Evolutionary conservation across 1,284 basidiomycete genomes (phyloP).

Genomic region (Fomitopsis betulina): DNA sequence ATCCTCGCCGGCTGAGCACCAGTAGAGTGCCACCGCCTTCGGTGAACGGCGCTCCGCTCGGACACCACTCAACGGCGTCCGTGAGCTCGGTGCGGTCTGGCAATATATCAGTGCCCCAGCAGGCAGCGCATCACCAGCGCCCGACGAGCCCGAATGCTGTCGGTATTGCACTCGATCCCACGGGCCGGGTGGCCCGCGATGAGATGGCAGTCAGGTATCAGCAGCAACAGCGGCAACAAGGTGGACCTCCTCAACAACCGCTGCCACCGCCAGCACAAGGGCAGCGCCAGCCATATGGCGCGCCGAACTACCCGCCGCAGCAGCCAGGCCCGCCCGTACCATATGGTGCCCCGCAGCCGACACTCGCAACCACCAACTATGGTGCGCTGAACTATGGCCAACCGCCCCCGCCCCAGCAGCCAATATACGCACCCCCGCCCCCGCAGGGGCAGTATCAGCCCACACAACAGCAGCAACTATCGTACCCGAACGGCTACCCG

Average conservation of each 20-base stretch:
- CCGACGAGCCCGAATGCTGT: conserved; percentile 40
- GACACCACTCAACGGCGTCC: conserved; percentile 10
- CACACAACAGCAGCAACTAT: conserved; percentile 12
- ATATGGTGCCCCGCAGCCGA: conserved; percentile 15
- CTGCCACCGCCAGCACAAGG: conserved; percentile 20
- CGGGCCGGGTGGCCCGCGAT: conserved; percentile 76
- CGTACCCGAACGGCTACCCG: conserved; percentile 24
- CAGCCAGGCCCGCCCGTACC: conserved; percentile 17
- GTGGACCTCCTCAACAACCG: conserved; percentile 20
- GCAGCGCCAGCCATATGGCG: conserved; percentile 25
- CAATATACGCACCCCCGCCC: conserved; percentile 14
- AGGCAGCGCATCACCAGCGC: conserved; percentile 24
- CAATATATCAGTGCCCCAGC: conserved; percentile 23
- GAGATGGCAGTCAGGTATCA: conserved; percentile 66
- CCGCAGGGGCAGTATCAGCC: conserved; percentile 24
- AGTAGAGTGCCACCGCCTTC: conserved; percentile 14
- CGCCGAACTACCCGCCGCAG: conserved; percentile 10
- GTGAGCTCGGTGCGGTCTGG: conserved; percentile 11
- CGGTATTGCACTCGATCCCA: conserved; percentile 77
- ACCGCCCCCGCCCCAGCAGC: conserved; percentile 21
- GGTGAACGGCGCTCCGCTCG: conserved; percentile 11
- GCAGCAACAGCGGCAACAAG: conserved; percentile 15
- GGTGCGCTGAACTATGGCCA: conserved; percentile 9
- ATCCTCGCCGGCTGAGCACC: conserved; percentile 16
- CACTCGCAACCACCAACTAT: conserved; percentile 11